Conservation (phyloP, 1,284 basidiomycete genomes). For the Ceratorhiza oryzae-sativae region DNA sequence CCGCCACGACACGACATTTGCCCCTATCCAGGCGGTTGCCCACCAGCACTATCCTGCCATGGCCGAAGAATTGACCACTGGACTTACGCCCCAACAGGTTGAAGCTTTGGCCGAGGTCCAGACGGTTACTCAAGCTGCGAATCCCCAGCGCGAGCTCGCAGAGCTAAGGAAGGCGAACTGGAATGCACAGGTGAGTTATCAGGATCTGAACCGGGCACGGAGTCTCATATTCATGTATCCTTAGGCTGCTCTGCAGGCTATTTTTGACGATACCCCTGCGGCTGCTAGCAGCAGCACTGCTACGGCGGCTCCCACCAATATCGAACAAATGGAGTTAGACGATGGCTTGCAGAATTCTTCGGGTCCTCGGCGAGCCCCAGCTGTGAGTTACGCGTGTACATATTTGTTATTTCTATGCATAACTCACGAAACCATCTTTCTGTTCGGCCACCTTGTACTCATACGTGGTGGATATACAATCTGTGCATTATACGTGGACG, state of each 20-base stretch:
- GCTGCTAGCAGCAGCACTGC: slow-evolving; percentile 43
- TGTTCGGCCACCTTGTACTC: too few species aligned
- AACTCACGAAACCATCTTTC: too few species aligned
- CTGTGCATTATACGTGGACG: too few species aligned
- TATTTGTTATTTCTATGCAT: too few species aligned
- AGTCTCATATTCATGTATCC: slow-evolving; percentile 46
- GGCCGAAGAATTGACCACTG: background rate
- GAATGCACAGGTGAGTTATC: slow-evolving; percentile 65
- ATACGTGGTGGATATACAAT: too few species aligned
- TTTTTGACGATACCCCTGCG: slow-evolving; percentile 57
- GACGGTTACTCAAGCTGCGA: slow-evolving; percentile 62
- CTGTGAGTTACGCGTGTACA: too few species aligned
- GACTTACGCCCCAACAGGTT: slow-evolving; percentile 56
- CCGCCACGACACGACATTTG: slow-evolving; percentile 16
- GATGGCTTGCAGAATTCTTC: slow-evolving; percentile 57
- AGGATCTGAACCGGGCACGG: background rate
- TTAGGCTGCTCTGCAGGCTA: slow-evolving; percentile 65
- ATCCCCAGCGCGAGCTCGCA: slow-evolving; percentile 63
- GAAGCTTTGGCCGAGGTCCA: slow-evolving; percentile 62
- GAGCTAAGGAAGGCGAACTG: slow-evolving; percentile 68
- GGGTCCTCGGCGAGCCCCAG: slow-evolving; percentile 42
- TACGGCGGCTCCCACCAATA: slow-evolving; percentile 19
- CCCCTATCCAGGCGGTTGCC: background rate
- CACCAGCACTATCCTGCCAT: background rate
- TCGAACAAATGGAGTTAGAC: slow-evolving; percentile 59